Evolutionary conservation across 768 basidiomycete species (phyloP).

Genomic region (Leccinum fibrillosum): DNA sequence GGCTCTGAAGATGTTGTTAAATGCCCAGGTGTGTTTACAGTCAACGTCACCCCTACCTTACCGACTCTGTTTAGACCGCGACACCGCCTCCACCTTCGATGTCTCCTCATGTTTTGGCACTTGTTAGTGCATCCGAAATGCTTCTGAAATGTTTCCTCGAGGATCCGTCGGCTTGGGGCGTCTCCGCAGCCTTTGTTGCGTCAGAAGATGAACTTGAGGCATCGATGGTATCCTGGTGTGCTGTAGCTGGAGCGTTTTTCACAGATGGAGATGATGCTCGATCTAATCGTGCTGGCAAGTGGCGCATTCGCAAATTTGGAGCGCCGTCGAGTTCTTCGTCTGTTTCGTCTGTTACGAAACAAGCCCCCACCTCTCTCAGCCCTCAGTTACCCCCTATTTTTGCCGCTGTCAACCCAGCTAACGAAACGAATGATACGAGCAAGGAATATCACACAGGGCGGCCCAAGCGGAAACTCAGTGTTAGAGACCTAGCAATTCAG

Average conservation of each 20-base stretch:
- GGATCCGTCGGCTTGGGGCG: conserved; percentile 65
- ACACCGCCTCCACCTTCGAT: conserved; percentile 51
- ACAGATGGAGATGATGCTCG: conserved; percentile 14
- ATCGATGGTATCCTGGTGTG: conserved; percentile 54
- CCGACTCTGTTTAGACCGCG: conserved; percentile 26
- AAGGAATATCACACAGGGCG: conserved; percentile 4
- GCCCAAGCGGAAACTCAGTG: conserved; percentile 22
- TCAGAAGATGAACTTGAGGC: conserved; percentile 50
- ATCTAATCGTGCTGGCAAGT: conserved; percentile 14
- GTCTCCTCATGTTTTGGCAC: conserved; percentile 46
- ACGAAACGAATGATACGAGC: conserved; percentile 1
- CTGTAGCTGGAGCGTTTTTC: conserved; percentile 37
- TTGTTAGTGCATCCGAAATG: conserved; percentile 48
- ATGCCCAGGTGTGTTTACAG: conserved; percentile 31
- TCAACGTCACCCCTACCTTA: background rate
- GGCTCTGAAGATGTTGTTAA: conserved; percentile 34
- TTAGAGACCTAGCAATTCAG: conserved; percentile 60
- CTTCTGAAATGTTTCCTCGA: conserved; percentile 50
- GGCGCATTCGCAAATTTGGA: conserved; percentile 24
- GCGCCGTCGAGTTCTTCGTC: conserved; percentile 1
- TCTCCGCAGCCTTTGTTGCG: conserved; percentile 56
- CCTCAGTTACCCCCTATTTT: conserved; percentile 14
- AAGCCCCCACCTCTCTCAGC: conserved; percentile 2
- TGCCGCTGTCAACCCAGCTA: conserved; percentile 4
- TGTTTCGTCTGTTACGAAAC: conserved; percentile 2